Base-by-base conservation (phyloP, 495 filamentous ascomycete genomes). In the Penicillium arizonense region DNA sequence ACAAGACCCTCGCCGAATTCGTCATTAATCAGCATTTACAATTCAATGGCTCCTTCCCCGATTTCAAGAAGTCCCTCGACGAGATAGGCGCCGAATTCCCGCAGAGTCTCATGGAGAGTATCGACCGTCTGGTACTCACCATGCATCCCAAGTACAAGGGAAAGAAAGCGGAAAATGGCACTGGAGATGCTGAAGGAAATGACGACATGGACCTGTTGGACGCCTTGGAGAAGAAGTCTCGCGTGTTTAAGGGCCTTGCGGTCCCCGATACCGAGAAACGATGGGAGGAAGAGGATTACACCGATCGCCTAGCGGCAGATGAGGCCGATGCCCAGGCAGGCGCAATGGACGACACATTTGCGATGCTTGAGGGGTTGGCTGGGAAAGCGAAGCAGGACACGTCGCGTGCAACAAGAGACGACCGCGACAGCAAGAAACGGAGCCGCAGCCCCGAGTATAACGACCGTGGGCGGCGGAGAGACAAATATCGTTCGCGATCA, bases 1-100 rank as follows among this genome's bases (percentile, higher is more conserved):
- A 98, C 66, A 96, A 96, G 74, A 96, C 90, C 1, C 77, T 97
- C 14, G 91, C 94, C 44, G 94, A 97, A 69, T 98, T 95, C 67
- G 81, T 97, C 50, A 96, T 98, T 58, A 89, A 86, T 54, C 89
- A 95, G 58, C 90, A 96, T 59, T 64, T 87, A 61, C 83, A 91
- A 84, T 90, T 85, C 74, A 58, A 53, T 44, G 72, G 70, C 14
- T 79, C 77, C 3, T 74, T 89, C 41, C 64, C 76, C 13, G 83
- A 87, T 5, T 96, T 96, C 72, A 82, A 85, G 72, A 77, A 80
- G 59, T 75, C 82, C 56, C 81, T 93, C 50, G 82, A 83, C 50
- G 79, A 80, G 20, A 85, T 93, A 72, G 89, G 87, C 10, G 90
- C 87, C 49, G 92, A 96, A 36, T 96, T 96, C 60, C 91, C 94